Evolutionary conservation across 441 rosid species (phyloP), one percentile per base, ranked within the genome.

Genomic region (Brassica hybrid): DNA sequence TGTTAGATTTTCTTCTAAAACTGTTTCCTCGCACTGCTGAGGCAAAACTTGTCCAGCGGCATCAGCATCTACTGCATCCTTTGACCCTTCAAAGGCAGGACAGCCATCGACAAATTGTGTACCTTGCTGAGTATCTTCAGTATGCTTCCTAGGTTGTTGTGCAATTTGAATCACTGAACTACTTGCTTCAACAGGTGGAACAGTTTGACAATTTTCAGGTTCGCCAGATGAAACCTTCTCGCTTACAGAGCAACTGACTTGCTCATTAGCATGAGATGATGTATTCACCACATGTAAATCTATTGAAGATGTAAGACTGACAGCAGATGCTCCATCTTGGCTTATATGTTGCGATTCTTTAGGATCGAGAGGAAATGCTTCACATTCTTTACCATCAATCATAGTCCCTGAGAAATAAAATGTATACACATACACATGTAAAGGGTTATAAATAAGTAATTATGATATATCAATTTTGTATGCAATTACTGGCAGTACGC

Each of bases 361-460:
- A 36, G 43, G 43, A 8, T 36, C 2, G 43, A 36, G 43, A 36
- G 43, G 32, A 67, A 68, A 52, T 7, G 70, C 75, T 68, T 83
- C 83, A 80, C 70, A 80, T 71, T 77, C 81, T 74, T 79, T 74
- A 74, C 67, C 56, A 64, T 81, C 83, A 80, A 60, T 27, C 83
- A 80, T 54, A 43, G 74, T 78, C 74, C 60, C 83, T 45, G 75
- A 17, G 34, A 60, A 68, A 74, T 48, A 36, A 72, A 64, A 65
- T 6, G 18, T 56, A 71, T 56, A 56, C 8, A 0, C 17, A 60
- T 43, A 64, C 32, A 48, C 36, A 74, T 48, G 43, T 59, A 67
- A 30, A 21, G 59, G 38, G 38, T 19, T 61, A 12, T 18, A 41
- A 25, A 41, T 14, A 73, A 18, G 50, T 36, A 38, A 50, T 71